Evolutionary conservation across 2,329 filamentous ascomycete genomes (phyloP).

Genomic region (Diaporthe sp.): DNA sequence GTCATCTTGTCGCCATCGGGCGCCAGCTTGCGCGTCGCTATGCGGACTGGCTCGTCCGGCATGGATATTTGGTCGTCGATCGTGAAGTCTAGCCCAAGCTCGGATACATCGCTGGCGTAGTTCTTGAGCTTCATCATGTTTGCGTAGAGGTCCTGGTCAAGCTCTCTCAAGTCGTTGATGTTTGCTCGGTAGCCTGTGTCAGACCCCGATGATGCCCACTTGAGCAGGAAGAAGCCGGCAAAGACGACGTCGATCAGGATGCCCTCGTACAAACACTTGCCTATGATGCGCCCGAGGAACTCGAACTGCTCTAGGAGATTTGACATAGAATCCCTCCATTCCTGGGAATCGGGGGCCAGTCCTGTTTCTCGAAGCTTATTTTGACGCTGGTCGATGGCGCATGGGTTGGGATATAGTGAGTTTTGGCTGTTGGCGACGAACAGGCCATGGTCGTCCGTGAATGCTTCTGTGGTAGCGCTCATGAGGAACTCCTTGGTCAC

Average conservation of each 20-base stretch:
- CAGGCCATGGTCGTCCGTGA: slow-evolving; percentile 73
- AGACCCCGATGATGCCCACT: slow-evolving; percentile 83
- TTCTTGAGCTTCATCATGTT: slow-evolving; percentile 89
- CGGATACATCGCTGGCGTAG: slow-evolving; percentile 83
- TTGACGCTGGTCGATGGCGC: slow-evolving; percentile 77
- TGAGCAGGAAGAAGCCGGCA: slow-evolving; percentile 94
- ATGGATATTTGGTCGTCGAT: slow-evolving; percentile 78
- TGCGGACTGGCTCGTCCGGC: slow-evolving; percentile 64
- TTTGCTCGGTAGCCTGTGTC: slow-evolving; percentile 84
- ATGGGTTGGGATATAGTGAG: slow-evolving; percentile 89
- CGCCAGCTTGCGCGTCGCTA: slow-evolving; percentile 81
- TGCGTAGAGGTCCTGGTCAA: slow-evolving; percentile 92
- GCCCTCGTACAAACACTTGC: slow-evolving; percentile 97
- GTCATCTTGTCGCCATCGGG: slow-evolving; percentile 80
- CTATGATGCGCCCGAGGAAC: slow-evolving; percentile 92
- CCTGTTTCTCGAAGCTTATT: slow-evolving; percentile 68
- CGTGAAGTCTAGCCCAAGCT: slow-evolving; percentile 89
- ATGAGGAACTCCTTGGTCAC: slow-evolving; percentile 98
- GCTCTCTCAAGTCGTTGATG: slow-evolving; percentile 92
- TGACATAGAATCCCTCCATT: slow-evolving; percentile 70
- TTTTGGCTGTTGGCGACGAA: slow-evolving; percentile 91
- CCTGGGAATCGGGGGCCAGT: slow-evolving; percentile 64
- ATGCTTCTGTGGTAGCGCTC: slow-evolving; percentile 88
- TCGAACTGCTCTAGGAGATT: slow-evolving; percentile 83
- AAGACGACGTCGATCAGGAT: slow-evolving; percentile 95